Evolutionary conservation across 164 flowering plant genomes (phyloP).

Genomic region (Vitis amurensis): DNA sequence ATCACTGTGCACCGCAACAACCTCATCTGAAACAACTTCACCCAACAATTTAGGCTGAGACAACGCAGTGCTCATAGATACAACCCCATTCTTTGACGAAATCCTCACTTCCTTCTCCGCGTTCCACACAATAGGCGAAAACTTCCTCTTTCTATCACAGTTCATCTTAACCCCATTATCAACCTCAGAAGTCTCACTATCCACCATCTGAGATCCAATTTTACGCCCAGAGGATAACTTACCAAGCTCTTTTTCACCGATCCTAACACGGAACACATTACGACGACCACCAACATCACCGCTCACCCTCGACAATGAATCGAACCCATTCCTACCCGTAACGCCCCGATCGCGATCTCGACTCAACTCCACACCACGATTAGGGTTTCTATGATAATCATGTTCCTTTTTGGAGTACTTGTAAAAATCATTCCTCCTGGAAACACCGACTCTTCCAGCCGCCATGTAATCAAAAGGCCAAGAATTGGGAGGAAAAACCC

Average conservation of each 20-base stretch:
- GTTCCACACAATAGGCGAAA: constrained; percentile 52
- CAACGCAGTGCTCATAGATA: neutral
- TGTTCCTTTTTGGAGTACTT: constrained; percentile 11
- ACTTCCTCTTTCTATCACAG: constrained; percentile 30
- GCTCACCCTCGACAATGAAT: neutral
- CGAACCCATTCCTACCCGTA: constrained; percentile 4
- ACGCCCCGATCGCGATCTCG: neutral
- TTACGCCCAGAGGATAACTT: neutral
- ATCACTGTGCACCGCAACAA: neutral
- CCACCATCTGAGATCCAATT: neutral
- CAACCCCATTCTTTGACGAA: constrained; percentile 14
- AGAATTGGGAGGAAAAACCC: too few relatives aligned
- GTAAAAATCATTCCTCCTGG: constrained; percentile 18
- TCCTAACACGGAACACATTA: neutral
- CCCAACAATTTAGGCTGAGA: neutral
- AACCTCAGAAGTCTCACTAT: neutral
- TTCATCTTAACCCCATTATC: constrained; percentile 16
- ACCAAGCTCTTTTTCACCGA: neutral
- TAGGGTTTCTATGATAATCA: constrained; percentile 5
- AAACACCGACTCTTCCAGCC: constrained; percentile 32
- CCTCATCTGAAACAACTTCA: neutral
- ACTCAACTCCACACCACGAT: constrained; percentile 1
- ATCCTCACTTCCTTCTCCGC: constrained; percentile 20
- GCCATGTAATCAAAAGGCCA: constrained; percentile 32
- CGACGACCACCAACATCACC: neutral